Conservation (phyloP, 345 rosid genomes). For the Conringia planisiliqua region DNA sequence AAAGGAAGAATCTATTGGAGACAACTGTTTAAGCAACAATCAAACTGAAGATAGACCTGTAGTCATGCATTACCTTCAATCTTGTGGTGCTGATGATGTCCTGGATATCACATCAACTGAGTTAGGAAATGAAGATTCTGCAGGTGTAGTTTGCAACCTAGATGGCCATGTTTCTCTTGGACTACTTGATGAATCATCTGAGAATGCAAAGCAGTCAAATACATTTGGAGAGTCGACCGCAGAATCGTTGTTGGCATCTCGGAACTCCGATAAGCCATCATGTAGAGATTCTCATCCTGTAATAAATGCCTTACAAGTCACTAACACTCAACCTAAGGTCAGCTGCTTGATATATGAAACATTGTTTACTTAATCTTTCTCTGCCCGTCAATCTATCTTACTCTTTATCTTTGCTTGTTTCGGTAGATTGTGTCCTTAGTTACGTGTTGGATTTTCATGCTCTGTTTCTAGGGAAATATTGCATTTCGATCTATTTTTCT, state of each 20-base stretch:
- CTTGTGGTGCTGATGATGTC: constrained; percentile 36
- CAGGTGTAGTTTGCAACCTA: constrained; percentile 23
- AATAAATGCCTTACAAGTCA: constrained; percentile 35
- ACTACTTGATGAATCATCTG: constrained; percentile 21
- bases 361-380: neutral
- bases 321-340: constrained; percentile 51
- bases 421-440: neutral
- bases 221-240: constrained; percentile 32
- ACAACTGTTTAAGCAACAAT: constrained; percentile 31
- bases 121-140: constrained; percentile 34
- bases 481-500: constrained; percentile 6
- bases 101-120: constrained; percentile 45
- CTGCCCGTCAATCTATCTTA: neutral
- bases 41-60: constrained; percentile 36
- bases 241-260: constrained; percentile 32
- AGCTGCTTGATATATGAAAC: constrained; percentile 19
- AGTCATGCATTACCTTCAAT: constrained; percentile 34
- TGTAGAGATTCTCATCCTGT: constrained; percentile 29
- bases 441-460: neutral
- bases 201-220: constrained; percentile 3
- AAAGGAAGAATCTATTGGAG: constrained; percentile 27
- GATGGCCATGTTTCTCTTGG: constrained; percentile 14
- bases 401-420: neutral
- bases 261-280: constrained; percentile 25
- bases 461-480: neutral